phyloP scores from a whole-genome alignment of 2,329 filamentous ascomycete species.

The Grosmannia penicillata region DNA sequence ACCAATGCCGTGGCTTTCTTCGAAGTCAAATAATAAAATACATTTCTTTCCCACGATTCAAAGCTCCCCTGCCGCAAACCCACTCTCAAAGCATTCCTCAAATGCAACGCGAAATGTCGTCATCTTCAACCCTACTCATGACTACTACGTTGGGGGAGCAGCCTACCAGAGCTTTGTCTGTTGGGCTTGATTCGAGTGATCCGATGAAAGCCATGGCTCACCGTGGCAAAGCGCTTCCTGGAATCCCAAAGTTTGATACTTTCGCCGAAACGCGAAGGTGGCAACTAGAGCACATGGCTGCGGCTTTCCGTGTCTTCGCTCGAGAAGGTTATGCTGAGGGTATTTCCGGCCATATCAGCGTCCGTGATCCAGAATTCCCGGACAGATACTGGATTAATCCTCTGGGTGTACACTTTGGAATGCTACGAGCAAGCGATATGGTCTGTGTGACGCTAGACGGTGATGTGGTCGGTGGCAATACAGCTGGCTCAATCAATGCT shows the following conservation, averaged over 20 bases:
- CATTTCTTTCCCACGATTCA: too few relatives aligned
- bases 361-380: constrained; percentile 40
- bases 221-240: constrained; percentile 4
- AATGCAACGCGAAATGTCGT: too few relatives aligned
- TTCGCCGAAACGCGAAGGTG: constrained; percentile 6
- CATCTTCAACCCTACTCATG: too few relatives aligned
- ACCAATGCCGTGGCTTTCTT: too few relatives aligned
- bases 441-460: constrained; percentile 40
- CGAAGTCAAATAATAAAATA: too few relatives aligned
- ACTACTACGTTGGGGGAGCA: too few relatives aligned
- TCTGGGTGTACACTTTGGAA: constrained; percentile 39
- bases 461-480: constrained; percentile 38
- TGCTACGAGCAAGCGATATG: constrained; percentile 42
- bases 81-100: too few relatives aligned
- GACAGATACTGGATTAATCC: constrained; percentile 49
- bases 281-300: constrained; percentile 32
- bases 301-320: constrained; percentile 45
- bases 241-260: constrained; percentile 6
- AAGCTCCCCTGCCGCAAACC: too few relatives aligned
- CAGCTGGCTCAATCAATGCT: constrained; percentile 29
- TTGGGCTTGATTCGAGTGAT: too few relatives aligned
- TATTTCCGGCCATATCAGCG: constrained; percentile 45
- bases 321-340: constrained; percentile 46
- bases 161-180: too few relatives aligned
- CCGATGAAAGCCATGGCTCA: constrained; percentile 7